Base-by-base conservation (phyloP, 768 basidiomycete species). In the Dendrothele bispora region DNA sequence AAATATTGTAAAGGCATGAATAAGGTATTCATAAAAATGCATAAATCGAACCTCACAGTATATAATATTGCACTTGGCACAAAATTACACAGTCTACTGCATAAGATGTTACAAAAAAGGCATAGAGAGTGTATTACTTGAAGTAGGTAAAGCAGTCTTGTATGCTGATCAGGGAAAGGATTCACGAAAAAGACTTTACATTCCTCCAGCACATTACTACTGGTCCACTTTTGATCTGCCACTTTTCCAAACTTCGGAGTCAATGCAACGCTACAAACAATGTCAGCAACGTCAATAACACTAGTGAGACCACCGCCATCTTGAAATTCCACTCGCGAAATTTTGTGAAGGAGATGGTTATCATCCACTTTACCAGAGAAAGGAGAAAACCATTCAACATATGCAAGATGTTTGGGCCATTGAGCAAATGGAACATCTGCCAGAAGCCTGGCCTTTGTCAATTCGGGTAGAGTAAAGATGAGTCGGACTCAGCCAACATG, bases 311-410 rank as follows among this genome's bases (percentile, higher is more conserved):
- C 26, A 7, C 43, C 45, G 2, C 53, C 50, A 39, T 46, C 35
- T 1, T 48, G 6, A 2, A 20, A 8, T 2, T 48, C 15, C 1
- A 37, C 28, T 0, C 59, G 55, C n/a, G n/a, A n/a, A n/a, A n/a
- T n/a, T n/a, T n/a, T n/a, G n/a, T n/a, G n/a, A n/a, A n/a, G n/a
- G n/a, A 41, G 40, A 32, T 60, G 55, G 22, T 57, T 15, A 12
- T 40, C 35, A 6, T 61, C 56, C 2, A 56, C 53, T 14, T 21
- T 26, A 35, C 34, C 15, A 17, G 45, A 22, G 39, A 62, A 59
- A 5, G 52, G 30, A 2, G 53, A 51, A 39, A 53, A 64, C 61
- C 61, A 62, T 42, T 63, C 56, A 5, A 65, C 52, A 43, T 63
- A 65, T 5, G 62, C 62, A 8, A 65, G 52, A 37, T 57, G 53